Percentiles rank a stretch among this genome's conserved stretches.
Conservation (phyloP, 148 eudicot species). For the Vaccinium corymbosum region DNA sequence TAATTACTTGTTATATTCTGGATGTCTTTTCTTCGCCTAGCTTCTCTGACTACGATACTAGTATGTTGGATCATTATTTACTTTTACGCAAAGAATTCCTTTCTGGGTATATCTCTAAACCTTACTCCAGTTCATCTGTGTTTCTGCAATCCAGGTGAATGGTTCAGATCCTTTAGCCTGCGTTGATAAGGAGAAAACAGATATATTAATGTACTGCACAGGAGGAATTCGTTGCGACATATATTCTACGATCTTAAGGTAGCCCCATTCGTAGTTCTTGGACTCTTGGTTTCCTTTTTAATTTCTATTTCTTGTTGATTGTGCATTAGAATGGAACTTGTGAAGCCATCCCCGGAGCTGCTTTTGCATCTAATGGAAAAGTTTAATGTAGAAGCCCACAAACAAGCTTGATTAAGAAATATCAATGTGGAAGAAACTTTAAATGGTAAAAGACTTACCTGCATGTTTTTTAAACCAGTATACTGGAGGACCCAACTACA, state of each 20-base stretch:
- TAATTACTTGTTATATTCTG: neutral
- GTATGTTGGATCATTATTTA: neutral
- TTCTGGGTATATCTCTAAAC: neutral
- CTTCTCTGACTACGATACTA: neutral
- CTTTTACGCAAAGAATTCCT: neutral
- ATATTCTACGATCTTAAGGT: conserved; percentile 92
- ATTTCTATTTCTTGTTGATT: neutral
- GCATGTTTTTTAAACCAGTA: neutral
- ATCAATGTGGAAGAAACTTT: neutral
- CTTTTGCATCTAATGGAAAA: conserved; percentile 7
- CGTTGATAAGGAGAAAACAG: conserved; percentile 75
- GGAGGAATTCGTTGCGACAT: conserved; percentile 98
- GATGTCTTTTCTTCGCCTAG: neutral
- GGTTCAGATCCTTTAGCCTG: conserved; percentile 75
- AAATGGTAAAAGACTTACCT: neutral
- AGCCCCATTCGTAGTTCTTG: neutral
- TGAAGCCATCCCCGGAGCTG: neutral
- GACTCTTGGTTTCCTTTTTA: conserved; percentile 5
- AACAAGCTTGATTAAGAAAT: neutral
- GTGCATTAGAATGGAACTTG: conserved; percentile 2
- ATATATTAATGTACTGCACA: conserved; percentile 92
- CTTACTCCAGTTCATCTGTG: neutral
- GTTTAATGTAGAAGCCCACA: neutral
- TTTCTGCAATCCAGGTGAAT: conserved; percentile 40
- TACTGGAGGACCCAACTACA: neutral